These are phyloP conservation scores for Xylaria sp. DNA, from an alignment of 2,329 filamentous ascomycete species.

Conservation along the genomic window DNA sequence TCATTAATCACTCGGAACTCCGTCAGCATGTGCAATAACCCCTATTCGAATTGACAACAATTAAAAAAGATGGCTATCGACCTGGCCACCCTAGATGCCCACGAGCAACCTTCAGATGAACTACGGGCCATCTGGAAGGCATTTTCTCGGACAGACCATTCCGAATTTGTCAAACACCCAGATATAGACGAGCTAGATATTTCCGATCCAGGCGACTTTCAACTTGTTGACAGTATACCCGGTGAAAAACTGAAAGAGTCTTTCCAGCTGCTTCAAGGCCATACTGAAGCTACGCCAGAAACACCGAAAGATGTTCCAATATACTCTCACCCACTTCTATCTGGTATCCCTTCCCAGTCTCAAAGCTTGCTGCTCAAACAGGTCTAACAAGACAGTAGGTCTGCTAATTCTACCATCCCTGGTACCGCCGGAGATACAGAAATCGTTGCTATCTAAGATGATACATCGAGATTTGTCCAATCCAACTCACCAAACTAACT, in stretches of 20 bases:
- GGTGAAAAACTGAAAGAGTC: constrained; percentile 55
- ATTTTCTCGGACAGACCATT: constrained; percentile 69
- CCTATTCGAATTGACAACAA: too few species aligned
- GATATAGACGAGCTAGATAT: constrained; percentile 65
- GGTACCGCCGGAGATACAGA: constrained; percentile 75
- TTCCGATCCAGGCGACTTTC: constrained; percentile 56
- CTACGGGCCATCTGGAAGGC: constrained; percentile 79
- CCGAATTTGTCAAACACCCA: constrained; percentile 61
- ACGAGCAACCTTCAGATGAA: constrained; percentile 77
- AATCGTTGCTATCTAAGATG: constrained; percentile 74
- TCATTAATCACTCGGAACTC: neutral
- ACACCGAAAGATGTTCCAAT: constrained; percentile 57
- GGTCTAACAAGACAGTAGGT: constrained; percentile 61
- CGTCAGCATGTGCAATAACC: neutral
- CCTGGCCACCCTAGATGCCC: constrained; percentile 71
- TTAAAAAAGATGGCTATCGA: constrained; percentile 52
- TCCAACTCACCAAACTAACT: constrained; percentile 82
- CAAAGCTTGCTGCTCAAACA: neutral
- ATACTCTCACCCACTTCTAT: constrained; percentile 73
- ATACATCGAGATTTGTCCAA: constrained; percentile 81
- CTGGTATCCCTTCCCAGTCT: constrained; percentile 62
- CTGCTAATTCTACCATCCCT: constrained; percentile 81
- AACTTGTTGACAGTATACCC: constrained; percentile 56
- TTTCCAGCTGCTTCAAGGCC: constrained; percentile 55
- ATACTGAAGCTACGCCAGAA: constrained; percentile 45